Evolutionary conservation across 83 land plant genomes (phyloP).

Genomic region (Larix sibirica): DNA sequence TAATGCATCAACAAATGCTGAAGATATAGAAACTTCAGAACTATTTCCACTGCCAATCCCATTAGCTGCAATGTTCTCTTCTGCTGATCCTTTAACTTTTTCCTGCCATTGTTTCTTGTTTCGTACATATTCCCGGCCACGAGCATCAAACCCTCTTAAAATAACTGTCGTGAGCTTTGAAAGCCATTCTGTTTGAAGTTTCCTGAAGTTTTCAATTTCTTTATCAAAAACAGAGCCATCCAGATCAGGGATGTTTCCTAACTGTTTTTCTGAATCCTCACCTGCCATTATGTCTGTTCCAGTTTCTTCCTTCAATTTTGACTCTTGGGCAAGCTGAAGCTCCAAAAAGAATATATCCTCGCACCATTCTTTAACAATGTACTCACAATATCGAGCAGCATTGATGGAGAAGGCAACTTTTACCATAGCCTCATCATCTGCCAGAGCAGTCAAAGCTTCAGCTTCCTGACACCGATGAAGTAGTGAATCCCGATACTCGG

Average conservation of each 20-base stretch:
- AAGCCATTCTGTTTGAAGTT: constrained; percentile 71
- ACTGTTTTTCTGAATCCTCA: background rate
- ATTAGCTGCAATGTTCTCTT: background rate
- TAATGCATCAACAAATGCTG: constrained; percentile 66
- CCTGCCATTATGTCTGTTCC: background rate
- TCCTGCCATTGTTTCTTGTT: constrained; percentile 90
- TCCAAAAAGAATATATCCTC: constrained; percentile 93
- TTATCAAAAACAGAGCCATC: constrained; percentile 42
- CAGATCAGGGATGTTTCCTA: constrained; percentile 10
- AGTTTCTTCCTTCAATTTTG: constrained; percentile 8
- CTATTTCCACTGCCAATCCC: constrained; percentile 22
- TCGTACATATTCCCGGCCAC: constrained; percentile 64
- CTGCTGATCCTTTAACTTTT: constrained; percentile 10
- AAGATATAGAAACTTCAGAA: constrained; percentile 37
- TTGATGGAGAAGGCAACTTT: constrained; percentile 79
- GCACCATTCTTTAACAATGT: constrained; percentile 78
- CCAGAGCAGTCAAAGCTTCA: constrained; percentile 87
- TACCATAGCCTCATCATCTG: constrained; percentile 72
- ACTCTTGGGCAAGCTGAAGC: constrained; percentile 35
- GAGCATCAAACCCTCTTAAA: constrained; percentile 80
- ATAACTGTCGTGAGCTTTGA: constrained; percentile 72
- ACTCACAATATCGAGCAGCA: constrained; percentile 80
- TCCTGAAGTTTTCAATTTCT: constrained; percentile 53
- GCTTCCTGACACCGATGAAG: constrained; percentile 88
- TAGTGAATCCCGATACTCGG: constrained; percentile 50